Conservation (phyloP, 2,329 filamentous ascomycete genomes). For the Tolypocladium sp. region DNA sequence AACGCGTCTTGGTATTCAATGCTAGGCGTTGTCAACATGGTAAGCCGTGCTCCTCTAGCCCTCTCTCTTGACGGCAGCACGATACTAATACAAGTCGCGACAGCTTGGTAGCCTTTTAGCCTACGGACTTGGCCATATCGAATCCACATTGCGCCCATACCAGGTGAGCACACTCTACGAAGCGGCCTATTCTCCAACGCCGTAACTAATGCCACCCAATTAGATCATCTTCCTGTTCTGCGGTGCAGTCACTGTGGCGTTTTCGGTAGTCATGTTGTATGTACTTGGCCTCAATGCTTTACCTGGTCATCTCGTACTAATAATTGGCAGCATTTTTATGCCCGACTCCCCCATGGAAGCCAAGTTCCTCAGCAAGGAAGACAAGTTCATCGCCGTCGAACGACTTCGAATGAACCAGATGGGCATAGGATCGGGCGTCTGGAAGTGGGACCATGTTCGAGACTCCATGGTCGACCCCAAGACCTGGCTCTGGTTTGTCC, state of each 20-base stretch:
- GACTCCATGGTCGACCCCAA: conserved; percentile 48
- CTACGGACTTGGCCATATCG: conserved; percentile 49
- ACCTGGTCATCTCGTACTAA: background rate
- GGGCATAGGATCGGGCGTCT: conserved; percentile 41
- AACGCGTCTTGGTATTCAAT: conserved; percentile 52
- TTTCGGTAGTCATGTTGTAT: conserved; percentile 32
- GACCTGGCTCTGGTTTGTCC: conserved; percentile 49
- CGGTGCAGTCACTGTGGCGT: conserved; percentile 38
- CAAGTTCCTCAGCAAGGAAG: conserved; percentile 38
- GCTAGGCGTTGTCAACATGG: conserved; percentile 49
- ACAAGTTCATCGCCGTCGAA: conserved; percentile 43
- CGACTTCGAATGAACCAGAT: conserved; percentile 45
- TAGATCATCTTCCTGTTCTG: conserved; percentile 48
- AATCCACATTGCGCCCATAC: conserved; percentile 34
- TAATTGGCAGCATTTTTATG: conserved; percentile 23
- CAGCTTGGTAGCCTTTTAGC: conserved; percentile 44
- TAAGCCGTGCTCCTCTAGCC: conserved; percentile 9
- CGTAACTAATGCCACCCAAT: background rate
- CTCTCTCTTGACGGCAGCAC: background rate
- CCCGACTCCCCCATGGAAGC: conserved; percentile 41
- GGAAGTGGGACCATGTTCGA: conserved; percentile 40
- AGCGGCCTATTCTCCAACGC: background rate
- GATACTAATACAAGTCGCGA: conserved; percentile 1
- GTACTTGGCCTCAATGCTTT: background rate
- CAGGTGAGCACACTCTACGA: conserved; percentile 26